Evolutionary conservation across 2,329 filamentous ascomycete species (phyloP).

Genomic region (Alternaria rosae): DNA sequence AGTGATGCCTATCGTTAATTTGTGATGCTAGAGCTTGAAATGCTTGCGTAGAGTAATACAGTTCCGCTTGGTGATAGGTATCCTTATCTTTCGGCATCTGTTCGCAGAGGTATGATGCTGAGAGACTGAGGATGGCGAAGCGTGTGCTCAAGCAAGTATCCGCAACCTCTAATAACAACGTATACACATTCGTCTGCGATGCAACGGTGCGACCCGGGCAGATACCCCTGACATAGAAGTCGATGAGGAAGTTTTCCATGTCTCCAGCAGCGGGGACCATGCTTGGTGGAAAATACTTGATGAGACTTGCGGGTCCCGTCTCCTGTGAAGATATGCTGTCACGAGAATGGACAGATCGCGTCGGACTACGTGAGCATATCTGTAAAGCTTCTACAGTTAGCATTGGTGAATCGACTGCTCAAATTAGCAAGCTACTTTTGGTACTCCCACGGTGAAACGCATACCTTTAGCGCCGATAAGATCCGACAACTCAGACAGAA

Average conservation of each 20-base stretch:
- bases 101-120: slow-evolving; percentile 43
- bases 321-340: slow-evolving; percentile 38
- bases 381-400: slow-evolving; percentile 34
- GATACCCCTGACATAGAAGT: slow-evolving; percentile 43
- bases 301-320: slow-evolving; percentile 31
- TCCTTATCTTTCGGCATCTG: slow-evolving; percentile 39
- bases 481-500: slow-evolving; percentile 44
- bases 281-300: slow-evolving; percentile 39
- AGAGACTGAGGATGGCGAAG: slow-evolving; percentile 42
- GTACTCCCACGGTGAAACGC: not conserved
- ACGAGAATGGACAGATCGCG: slow-evolving; percentile 33
- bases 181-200: slow-evolving; percentile 38
- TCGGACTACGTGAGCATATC: slow-evolving; percentile 35
- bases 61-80: slow-evolving; percentile 39
- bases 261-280: slow-evolving; percentile 25
- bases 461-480: slow-evolving; percentile 39
- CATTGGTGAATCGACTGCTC: slow-evolving; percentile 35
- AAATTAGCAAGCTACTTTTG: slow-evolving; percentile 15
- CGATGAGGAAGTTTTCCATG: slow-evolving; percentile 39
- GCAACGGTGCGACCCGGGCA: slow-evolving; percentile 41
- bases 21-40: slow-evolving; percentile 38
- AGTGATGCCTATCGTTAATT: slow-evolving; percentile 36
- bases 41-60: slow-evolving; percentile 45
- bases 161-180: slow-evolving; percentile 31
- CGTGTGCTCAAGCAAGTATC: slow-evolving; percentile 40